Evolutionary conservation across 2,329 filamentous ascomycete genomes (phyloP).

Genomic region (Teratosphaeria gauchensis): DNA sequence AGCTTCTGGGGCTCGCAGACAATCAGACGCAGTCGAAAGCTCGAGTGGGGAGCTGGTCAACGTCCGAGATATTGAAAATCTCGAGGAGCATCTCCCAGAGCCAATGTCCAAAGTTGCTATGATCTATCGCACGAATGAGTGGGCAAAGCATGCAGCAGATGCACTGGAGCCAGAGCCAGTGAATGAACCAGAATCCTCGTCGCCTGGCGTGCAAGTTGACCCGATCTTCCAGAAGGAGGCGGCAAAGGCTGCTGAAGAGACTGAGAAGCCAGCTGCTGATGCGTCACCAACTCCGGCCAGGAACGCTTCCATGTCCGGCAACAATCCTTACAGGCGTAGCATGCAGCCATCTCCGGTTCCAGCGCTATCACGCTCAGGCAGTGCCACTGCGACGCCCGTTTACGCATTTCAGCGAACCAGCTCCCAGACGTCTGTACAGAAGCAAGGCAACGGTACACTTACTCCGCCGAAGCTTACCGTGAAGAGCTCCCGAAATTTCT

Average conservation of each 20-base stretch:
- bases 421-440: conserved; percentile 4
- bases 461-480: conserved; percentile 1
- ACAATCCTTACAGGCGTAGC: not conserved
- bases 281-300: conserved; percentile 8
- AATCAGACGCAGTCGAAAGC: not conserved
- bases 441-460: conserved; percentile 4
- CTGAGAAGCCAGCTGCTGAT: not conserved
- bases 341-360: not conserved
- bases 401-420: conserved; percentile 8
- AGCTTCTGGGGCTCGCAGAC: not conserved
- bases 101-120: conserved; percentile 66
- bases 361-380: not conserved
- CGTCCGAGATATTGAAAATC: conserved; percentile 5
- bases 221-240: conserved; percentile 8
- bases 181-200: conserved; percentile 22
- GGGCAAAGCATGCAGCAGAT: conserved; percentile 89
- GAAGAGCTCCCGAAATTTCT: conserved; percentile 22
- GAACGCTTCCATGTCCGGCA: conserved; percentile 2
- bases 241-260: conserved; percentile 9
- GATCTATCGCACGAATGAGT: conserved; percentile 87
- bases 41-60: conserved; percentile 3
- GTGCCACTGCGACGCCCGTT: conserved; percentile 6
- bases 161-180: conserved; percentile 35
- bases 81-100: conserved; percentile 57
- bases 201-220: conserved; percentile 34